These are phyloP conservation scores for Ormosia semicastrata DNA, from an alignment of 306 rosid genomes.

Conservation along the genomic window DNA sequence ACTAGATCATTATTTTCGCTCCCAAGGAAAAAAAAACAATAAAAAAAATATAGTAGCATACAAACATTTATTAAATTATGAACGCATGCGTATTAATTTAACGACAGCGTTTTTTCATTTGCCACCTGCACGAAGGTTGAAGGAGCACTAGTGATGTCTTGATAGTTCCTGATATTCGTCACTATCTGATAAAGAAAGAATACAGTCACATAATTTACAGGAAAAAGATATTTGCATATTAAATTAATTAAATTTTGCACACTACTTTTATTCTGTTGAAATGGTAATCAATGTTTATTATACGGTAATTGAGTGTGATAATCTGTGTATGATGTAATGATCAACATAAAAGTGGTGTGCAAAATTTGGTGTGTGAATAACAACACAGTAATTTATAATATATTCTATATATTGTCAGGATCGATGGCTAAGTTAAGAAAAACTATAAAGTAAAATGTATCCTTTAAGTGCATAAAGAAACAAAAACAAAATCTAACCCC, in stretches of 20 bases:
- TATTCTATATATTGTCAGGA: background rate
- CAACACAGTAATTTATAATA: background rate
- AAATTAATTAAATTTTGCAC: no score
- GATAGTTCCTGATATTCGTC: slow-evolving; percentile 31
- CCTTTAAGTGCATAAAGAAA: background rate
- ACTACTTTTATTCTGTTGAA: background rate
- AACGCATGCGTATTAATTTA: background rate
- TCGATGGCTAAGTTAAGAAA: background rate
- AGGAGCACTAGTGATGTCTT: slow-evolving; percentile 38
- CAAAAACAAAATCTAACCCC: slow-evolving; percentile 28
- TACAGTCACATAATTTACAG: background rate
- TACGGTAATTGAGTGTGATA: no score
- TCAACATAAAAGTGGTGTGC: no score
- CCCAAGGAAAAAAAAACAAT: background rate
- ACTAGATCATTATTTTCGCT: background rate
- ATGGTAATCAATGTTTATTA: no score
- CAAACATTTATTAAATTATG: background rate
- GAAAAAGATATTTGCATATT: background rate
- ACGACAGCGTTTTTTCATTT: background rate
- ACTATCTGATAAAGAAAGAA: slow-evolving; percentile 33
- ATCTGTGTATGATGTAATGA: no score
- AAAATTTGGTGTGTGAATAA: no score
- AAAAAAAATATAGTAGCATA: background rate
- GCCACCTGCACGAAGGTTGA: slow-evolving; percentile 56
- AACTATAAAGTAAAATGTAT: background rate